These are phyloP conservation scores for Sarocladium oryzae DNA, from an alignment of 2,329 filamentous ascomycete species.

Conservation along the genomic window DNA sequence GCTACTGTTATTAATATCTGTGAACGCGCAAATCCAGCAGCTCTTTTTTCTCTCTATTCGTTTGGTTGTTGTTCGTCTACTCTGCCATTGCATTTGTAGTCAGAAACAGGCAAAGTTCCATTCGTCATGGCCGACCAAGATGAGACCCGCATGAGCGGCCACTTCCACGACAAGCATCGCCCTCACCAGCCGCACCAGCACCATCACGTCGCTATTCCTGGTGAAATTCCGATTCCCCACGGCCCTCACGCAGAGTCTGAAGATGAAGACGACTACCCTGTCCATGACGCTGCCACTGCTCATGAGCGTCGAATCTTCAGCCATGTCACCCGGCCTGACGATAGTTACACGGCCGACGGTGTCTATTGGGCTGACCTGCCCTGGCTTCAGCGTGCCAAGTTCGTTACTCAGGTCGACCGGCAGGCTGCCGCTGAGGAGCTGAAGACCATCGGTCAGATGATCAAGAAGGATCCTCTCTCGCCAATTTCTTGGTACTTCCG, in stretches of 20 bases:
- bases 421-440: slow-evolving; percentile 65
- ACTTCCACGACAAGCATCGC: slow-evolving; percentile 9
- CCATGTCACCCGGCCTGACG: slow-evolving; percentile 77
- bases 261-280: slow-evolving; percentile 42
- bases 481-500: slow-evolving; percentile 82
- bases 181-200: slow-evolving; percentile 18
- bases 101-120: background rate
- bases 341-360: slow-evolving; percentile 76
- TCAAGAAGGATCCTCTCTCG: slow-evolving; percentile 78
- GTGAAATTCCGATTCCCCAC: slow-evolving; percentile 51
- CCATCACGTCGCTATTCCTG: slow-evolving; percentile 34
- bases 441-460: slow-evolving; percentile 63
- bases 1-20: background rate
- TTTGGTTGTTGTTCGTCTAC: background rate
- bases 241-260: slow-evolving; percentile 40
- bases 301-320: slow-evolving; percentile 62
- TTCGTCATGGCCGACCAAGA: slow-evolving; percentile 2
- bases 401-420: slow-evolving; percentile 68
- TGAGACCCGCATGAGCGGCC: background rate
- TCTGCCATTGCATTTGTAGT: background rate
- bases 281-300: slow-evolving; percentile 32
- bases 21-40: background rate
- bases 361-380: slow-evolving; percentile 91
- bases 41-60: too few relatives aligned
- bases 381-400: slow-evolving; percentile 60